Evolutionary conservation across 2,329 filamentous ascomycete species (phyloP).

Genomic region (Geosmithia morbida): DNA sequence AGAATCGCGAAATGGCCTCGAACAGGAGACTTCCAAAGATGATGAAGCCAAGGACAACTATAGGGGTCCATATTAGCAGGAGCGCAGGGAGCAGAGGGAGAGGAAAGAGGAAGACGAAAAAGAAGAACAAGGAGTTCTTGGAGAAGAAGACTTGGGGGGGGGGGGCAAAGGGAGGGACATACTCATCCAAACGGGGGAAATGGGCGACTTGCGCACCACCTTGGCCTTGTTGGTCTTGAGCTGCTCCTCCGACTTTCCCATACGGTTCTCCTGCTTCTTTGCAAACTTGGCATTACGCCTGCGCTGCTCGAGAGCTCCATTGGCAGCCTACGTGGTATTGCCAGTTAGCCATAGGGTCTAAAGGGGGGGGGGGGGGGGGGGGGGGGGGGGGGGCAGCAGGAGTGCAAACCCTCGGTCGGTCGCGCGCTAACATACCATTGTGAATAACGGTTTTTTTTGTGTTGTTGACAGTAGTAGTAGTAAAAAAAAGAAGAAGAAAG

Average conservation of each 20-base stretch:
- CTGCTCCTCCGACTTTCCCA: conserved; percentile 56
- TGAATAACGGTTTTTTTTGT: too few species aligned
- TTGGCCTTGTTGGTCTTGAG: conserved; percentile 42
- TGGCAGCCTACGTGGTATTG: too few species aligned
- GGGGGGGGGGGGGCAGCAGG: too few species aligned
- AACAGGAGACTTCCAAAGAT: conserved; percentile 47
- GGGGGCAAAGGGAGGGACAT: conserved; percentile 12
- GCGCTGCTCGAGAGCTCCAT: conserved; percentile 62
- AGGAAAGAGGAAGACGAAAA: not conserved
- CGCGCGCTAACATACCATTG: not conserved
- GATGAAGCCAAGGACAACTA: conserved; percentile 43
- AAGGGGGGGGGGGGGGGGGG: not conserved
- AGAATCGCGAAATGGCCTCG: conserved; percentile 40
- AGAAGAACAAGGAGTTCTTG: too few species aligned
- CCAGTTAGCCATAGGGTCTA: too few species aligned
- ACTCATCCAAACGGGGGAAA: conserved; percentile 53
- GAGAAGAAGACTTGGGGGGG: too few species aligned
- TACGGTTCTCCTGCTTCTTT: conserved; percentile 56
- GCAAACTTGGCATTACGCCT: conserved; percentile 68
- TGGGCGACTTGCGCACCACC: conserved; percentile 41
- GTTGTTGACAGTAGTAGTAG: not conserved
- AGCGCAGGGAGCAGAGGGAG: not conserved
- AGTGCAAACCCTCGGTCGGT: too few species aligned
- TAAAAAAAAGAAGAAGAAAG: not conserved
- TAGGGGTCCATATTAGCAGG: too few species aligned